Evolutionary conservation across 2,329 filamentous ascomycete species (phyloP).

Genomic region (Cordyceps javanica): DNA sequence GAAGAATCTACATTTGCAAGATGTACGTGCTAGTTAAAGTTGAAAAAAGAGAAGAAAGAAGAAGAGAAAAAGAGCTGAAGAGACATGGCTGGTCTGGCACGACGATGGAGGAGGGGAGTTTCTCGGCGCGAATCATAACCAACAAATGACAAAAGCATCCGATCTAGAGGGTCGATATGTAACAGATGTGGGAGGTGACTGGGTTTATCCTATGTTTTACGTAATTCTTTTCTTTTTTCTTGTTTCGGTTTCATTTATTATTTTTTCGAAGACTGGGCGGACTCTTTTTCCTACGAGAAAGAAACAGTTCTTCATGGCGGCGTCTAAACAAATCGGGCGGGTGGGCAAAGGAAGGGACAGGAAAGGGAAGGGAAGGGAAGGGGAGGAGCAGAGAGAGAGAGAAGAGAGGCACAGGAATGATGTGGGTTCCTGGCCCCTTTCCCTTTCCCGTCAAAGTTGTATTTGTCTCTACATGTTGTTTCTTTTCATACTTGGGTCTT

Average conservation of each 20-base stretch:
- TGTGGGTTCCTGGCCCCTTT: background rate
- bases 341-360: background rate
- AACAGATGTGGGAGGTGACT: background rate
- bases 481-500: background rate
- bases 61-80: background rate
- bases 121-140: background rate
- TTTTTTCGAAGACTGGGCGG: conserved; percentile 15
- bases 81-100: background rate
- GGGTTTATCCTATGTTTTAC: background rate
- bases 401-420: background rate
- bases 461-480: background rate
- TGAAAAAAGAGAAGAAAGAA: background rate
- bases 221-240: background rate
- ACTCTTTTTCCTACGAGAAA: no score
- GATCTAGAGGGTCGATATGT: background rate
- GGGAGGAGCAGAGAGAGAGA: background rate
- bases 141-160: background rate
- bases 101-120: background rate
- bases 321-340: background rate
- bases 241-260: conserved; percentile 13
- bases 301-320: conserved; percentile 10
- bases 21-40: conserved; percentile 27
- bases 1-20: conserved; percentile 33
- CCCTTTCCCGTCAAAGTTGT: background rate
- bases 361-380: conserved; percentile 4